Evolutionary conservation across 2,329 filamentous ascomycete genomes (phyloP), one percentile per base, ranked within the genome.

Genomic region (Penicillium sp.): DNA sequence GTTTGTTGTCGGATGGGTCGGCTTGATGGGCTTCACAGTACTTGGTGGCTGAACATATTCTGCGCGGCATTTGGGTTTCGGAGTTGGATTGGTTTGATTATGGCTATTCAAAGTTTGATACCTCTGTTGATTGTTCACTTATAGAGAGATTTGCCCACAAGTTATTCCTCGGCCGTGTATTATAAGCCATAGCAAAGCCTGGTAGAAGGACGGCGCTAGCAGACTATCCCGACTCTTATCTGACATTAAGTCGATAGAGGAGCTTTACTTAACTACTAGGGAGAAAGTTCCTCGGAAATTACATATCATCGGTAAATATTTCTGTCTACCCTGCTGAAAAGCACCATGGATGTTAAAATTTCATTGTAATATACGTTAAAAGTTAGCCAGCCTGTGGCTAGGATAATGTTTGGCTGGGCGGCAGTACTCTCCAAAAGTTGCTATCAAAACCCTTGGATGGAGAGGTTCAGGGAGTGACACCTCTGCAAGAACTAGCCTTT

Each of bases 11-110:
- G 59, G 66, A 12, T 72, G 76, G 66, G 59, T 75, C 38, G 72
- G 68, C 6, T 65, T 76, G 38, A 68, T 75, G 51, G 60, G 68
- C 15, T 79, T 73, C 70, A 69, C 77, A 59, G 65, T 78, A n/a
- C 30, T 75, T 33, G 75, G 71, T 22, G 61, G 65, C 22, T 70
- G 61, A 60, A 22, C 26, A 38, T 50, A 10, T 33, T 3, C 0
- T 26, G 40, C 10, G 10, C 3, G 22, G 1, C 26, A 22, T 24
- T 28, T 15, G 15, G 22, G 51, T 28, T 54, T 54, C 8, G 33
- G 33, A 28, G 37, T 40, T 53, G 30, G 45, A 49, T 5, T 10
- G 45, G 45, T 8, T 30, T n/a, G 7, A n/a, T n/a, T 10, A n/a
- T 30, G 1, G 26, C 8, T 8, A n/a, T 47, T n/a, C 15, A 28